Base-by-base conservation (phyloP, 805 yeast species). In the Priceomyces fermenticarens region DNA sequence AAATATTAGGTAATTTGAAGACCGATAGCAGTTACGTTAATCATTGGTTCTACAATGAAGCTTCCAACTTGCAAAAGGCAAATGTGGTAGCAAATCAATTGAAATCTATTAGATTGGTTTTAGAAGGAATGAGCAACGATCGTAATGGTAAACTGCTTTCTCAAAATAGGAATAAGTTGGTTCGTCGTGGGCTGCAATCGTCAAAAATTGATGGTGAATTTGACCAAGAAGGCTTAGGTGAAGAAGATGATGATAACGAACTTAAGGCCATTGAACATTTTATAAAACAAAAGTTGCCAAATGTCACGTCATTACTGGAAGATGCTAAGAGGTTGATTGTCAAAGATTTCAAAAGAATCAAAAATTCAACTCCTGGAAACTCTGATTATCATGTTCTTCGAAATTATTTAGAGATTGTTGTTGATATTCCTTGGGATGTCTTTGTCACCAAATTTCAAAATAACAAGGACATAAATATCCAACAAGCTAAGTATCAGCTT, bases 331-430 rank as follows among this genome's bases (percentile, higher is more conserved):
- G 75, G 14, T 58, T 70, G 30, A 57, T 70, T 20, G 39, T 58
- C 6, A 69, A 70, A 43, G 89, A 83, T 49, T 81, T 61, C 53
- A 77, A 75, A 46, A 60, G 87, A 20, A 64, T 83, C 41, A 68
- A 67, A 40, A 68, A 73, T 36, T 73, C 83, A 63, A 75, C 76
- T n/a, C 70, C 73, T 35, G 78, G 75, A 28, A 75, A 81, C 25
- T 69, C 80, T 0, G 89, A 83, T 43, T 80, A 75, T 52, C 86
- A 83, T 53, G 83, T 81, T 1, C 60, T 83, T 33, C 58, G 83
- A 41, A 78, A 79, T 36, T 83, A 83, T 57, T 69, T 83, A 47
- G 88, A 83, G 44, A 73, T 80, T 14, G 75, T 83, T 7, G 63
- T 75, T 60, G 88, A 83, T 49, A 65, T 83, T 36, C 88, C 88